These are phyloP conservation scores for Collybiopsis luxurians DNA, from an alignment of 768 basidiomycete species.

Conservation along the genomic window DNA sequence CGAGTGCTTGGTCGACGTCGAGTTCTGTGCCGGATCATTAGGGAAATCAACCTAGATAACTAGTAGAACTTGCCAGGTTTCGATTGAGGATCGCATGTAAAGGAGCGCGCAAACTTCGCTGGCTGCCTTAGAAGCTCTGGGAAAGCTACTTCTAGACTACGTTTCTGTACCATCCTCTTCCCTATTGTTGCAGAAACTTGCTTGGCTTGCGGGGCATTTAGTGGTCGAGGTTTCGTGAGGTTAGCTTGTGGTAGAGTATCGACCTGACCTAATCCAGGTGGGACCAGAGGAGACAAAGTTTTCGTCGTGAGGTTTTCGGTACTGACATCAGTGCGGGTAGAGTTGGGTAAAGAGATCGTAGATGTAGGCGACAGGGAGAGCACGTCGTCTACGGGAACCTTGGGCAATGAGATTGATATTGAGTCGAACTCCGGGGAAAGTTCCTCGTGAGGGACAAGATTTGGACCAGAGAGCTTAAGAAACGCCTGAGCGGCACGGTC, in stretches of 20 bases:
- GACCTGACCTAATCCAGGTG: neutral
- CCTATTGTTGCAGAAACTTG: neutral
- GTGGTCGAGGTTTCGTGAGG: neutral
- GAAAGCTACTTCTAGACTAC: constrained; percentile 6
- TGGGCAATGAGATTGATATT: constrained; percentile 1
- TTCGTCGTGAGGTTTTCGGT: neutral
- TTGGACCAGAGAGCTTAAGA: neutral
- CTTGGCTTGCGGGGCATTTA: neutral
- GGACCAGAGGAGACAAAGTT: neutral
- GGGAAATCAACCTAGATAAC: neutral
- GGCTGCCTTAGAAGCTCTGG: neutral
- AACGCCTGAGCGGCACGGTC: neutral
- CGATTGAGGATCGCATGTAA: neutral
- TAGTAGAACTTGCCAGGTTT: neutral
- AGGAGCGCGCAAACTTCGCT: neutral
- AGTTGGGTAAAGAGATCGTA: neutral
- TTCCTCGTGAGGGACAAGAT: neutral
- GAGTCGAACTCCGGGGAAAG: neutral
- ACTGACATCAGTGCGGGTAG: neutral
- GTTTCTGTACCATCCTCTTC: neutral
- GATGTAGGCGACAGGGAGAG: neutral
- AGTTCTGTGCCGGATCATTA: neutral
- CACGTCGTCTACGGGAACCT: neutral
- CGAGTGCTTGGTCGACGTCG: neutral
- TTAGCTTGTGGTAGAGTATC: neutral